Percentiles rank a stretch among this genome's conserved stretches.
phyloP scores from a whole-genome alignment of 768 basidiomycete species.

The Filobasidium floriforme region DNA sequence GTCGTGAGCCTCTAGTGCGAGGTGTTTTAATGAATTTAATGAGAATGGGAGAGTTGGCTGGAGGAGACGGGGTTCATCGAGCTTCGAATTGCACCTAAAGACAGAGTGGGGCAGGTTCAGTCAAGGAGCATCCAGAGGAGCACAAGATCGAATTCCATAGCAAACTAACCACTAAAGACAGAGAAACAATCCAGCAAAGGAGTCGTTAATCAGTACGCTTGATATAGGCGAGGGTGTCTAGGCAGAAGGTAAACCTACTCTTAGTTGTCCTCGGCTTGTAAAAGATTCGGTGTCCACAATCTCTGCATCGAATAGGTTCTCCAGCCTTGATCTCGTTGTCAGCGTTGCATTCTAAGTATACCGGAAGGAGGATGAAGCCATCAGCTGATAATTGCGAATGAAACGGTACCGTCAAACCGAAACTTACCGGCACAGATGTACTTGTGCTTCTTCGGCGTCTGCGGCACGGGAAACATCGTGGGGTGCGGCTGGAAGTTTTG shows the following conservation, averaged over 20 bases:
- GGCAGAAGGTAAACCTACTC: conserved; percentile 54
- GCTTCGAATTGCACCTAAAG: conserved; percentile 55
- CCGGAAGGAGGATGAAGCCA: not conserved
- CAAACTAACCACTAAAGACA: conserved; percentile 21
- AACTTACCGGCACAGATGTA: conserved; percentile 23
- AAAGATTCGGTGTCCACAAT: conserved; percentile 97
- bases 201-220: not conserved
- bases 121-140: conserved; percentile 9
- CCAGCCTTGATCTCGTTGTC: conserved; percentile 83
- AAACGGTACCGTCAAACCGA: not conserved
- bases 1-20: too few relatives aligned
- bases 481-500: not conserved
- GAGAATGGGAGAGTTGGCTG: too few relatives aligned
- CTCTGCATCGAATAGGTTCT: conserved; percentile 89
- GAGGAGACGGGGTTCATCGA: conserved; percentile 47
- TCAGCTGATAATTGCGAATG: not conserved
- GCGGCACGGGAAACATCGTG: not conserved
- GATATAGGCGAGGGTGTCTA: not conserved
- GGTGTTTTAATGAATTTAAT: not conserved
- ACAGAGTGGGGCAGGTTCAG: conserved; percentile 11
- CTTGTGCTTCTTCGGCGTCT: conserved; percentile 15
- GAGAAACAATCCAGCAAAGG: not conserved
- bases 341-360: conserved; percentile 68
- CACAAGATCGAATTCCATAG: not conserved
- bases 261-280: conserved; percentile 92